Base-by-base conservation (phyloP, 73 alveolate genomes). In the Loxodes magnus region DNA sequence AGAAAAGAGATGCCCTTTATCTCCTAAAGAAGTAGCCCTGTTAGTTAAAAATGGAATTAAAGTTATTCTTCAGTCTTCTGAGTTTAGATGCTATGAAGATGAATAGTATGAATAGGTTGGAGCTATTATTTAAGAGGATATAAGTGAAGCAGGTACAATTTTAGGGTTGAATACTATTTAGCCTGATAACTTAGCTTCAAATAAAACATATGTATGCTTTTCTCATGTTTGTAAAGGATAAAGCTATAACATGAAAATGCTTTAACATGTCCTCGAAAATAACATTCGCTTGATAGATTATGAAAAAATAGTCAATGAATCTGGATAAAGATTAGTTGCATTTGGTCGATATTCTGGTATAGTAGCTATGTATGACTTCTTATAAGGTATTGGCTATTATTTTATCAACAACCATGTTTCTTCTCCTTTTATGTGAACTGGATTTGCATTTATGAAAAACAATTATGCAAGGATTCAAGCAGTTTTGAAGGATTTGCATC, bases 281-380 rank as follows among this genome's bases (percentile, higher is more conserved):
- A 78, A 74, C 25, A 59, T 87, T 27, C 55, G 90, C 48, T 60
- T 62, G 49, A 56, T 87, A 22, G 97, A 87, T 57, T 82, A 82
- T 73, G 97, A 87, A 59, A 61, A 82, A 36, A 87, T 87, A 44
- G 43, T 71, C 31, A 84, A 57, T 20, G 0, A 22, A 7, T 4
- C 49, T 5, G 54, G 68, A 9, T 7, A 36, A 16, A 5, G 70
- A 17, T 46, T 74, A 35, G 93, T 85, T 7, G 93, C 94, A 4
- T 80, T 78, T 31, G 90, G 92, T n/a, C 38, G 78, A 21, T 82
- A 52, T 43, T 94, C 94, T 5, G 97, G 97, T 14, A 65, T 65
- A 4, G 92, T 93, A 19, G 97, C 94, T 15, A 52, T 67, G 14
- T 50, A 82, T 15, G 88, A 81, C 46, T 82, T 82, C 41, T 42